A percentile compares a stretch with the other conserved stretches of the same genome.
phyloP scores from a whole-genome alignment of 331 rosid genomes.

The Malus hybrid region DNA sequence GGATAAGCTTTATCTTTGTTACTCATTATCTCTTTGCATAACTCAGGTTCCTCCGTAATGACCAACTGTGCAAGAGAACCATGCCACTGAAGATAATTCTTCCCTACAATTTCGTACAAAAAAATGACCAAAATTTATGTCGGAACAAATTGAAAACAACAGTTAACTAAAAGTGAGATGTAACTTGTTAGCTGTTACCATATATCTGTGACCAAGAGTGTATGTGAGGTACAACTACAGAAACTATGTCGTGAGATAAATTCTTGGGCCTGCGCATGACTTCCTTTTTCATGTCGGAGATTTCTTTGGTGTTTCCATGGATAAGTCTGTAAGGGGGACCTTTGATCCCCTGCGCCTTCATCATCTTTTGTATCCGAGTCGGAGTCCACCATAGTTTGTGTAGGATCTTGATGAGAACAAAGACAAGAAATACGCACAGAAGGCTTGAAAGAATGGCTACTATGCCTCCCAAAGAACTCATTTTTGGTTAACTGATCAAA shows the following conservation, averaged over 20 bases:
- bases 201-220: constrained; percentile 9
- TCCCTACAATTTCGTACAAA: not conserved
- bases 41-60: not conserved
- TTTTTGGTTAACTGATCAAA: not conserved
- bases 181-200: not conserved
- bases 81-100: not conserved
- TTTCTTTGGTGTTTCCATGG: constrained; percentile 25
- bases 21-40: not conserved
- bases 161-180: not conserved
- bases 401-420: not conserved
- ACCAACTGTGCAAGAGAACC: not conserved
- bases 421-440: not conserved
- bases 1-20: not conserved
- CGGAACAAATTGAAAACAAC: not conserved
- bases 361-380: constrained; percentile 8
- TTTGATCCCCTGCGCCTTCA: constrained; percentile 23
- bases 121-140: not conserved
- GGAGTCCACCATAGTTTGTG: constrained; percentile 22
- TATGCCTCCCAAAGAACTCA: no score
- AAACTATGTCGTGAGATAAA: constrained; percentile 12
- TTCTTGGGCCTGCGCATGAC: constrained; percentile 14
- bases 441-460: not conserved
- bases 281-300: constrained; percentile 19
- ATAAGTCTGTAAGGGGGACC: constrained; percentile 32
- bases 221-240: constrained; percentile 11